Percentiles rank a stretch among this genome's conserved stretches.
Evolutionary conservation across 192 early-diverging fungal genomes (phyloP).

Genomic region (Coemansia erecta): DNA sequence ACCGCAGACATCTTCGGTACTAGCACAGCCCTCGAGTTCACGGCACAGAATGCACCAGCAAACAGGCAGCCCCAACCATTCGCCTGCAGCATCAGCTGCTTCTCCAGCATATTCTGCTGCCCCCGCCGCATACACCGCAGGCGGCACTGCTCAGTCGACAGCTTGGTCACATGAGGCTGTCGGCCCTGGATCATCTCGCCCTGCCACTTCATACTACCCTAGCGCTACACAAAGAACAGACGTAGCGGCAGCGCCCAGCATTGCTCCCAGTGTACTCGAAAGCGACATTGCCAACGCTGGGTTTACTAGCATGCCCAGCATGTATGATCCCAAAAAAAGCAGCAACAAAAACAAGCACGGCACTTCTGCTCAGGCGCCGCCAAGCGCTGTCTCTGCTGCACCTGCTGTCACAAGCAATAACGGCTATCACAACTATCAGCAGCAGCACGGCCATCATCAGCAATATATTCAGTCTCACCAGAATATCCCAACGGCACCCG

Average conservation of each 20-base stretch:
- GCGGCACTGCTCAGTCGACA: conserved; percentile 10
- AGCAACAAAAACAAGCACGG: conserved; percentile 3
- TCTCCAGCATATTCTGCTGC: conserved; percentile 4
- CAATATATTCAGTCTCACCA: too few species aligned
- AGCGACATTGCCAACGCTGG: conserved; percentile 19
- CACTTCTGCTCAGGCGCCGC: neutral
- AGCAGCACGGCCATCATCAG: too few species aligned
- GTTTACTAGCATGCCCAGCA: conserved; percentile 14
- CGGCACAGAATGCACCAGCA: conserved; percentile 7
- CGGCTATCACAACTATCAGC: too few species aligned
- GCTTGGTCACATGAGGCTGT: conserved; percentile 11
- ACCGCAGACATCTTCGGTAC: conserved; percentile 29
- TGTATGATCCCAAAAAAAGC: conserved; percentile 14
- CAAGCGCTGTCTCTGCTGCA: too few species aligned
- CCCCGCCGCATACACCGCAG: conserved; percentile 3
- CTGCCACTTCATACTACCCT: conserved; percentile 7
- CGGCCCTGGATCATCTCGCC: neutral
- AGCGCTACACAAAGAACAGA: too few species aligned
- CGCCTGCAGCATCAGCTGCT: conserved; percentile 7
- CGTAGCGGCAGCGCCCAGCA: neutral
- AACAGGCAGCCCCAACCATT: neutral
- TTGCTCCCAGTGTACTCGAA: conserved; percentile 7
- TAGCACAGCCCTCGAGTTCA: conserved; percentile 14
- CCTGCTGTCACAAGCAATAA: too few species aligned
- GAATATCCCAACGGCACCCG: too few species aligned